Percentiles rank a stretch among this genome's conserved stretches.
These are phyloP conservation scores for Samsoniella hepiali DNA, from an alignment of 2,329 filamentous ascomycete genomes.

Conservation along the genomic window DNA sequence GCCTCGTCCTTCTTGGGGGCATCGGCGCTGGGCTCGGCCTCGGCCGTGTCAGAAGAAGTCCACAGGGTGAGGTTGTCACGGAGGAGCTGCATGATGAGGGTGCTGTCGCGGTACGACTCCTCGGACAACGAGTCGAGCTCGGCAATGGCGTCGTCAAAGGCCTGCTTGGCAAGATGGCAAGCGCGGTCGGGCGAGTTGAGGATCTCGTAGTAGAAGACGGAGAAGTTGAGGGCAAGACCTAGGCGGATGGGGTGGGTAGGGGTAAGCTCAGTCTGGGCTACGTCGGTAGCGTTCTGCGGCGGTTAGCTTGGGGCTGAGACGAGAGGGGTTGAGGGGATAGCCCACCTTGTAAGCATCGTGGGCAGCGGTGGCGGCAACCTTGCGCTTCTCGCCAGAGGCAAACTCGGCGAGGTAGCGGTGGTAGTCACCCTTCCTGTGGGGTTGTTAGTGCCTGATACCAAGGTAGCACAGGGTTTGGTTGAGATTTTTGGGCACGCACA, in stretches of 20 bases:
- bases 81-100: constrained; percentile 98
- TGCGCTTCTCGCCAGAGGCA: constrained; percentile 87
- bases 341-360: constrained; percentile 96
- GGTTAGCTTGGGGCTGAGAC: constrained; percentile 99
- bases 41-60: constrained; percentile 88
- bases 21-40: constrained; percentile 64
- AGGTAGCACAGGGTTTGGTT: background rate
- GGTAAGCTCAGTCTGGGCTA: constrained; percentile 95
- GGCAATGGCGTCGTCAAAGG: constrained; percentile 97
- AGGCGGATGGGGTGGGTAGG: constrained; percentile 98
- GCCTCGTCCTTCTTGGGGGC: constrained; percentile 58
- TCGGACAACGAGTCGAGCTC: constrained; percentile 97
- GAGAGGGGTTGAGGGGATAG: constrained; percentile 83
- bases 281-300: constrained; percentile 98
- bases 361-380: constrained; percentile 79
- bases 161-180: constrained; percentile 98
- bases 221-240: constrained; percentile 97
- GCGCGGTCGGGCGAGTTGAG: constrained; percentile 97
- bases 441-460: background rate
- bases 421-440: constrained; percentile 87
- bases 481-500: constrained; percentile 58
- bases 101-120: constrained; percentile 98
- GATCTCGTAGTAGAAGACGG: constrained; percentile 99
- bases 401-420: constrained; percentile 95
- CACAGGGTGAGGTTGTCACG: constrained; percentile 97